Evolutionary conservation across 2,329 filamentous ascomycete genomes (phyloP).

Genomic region (Aureobasidium sp.): DNA sequence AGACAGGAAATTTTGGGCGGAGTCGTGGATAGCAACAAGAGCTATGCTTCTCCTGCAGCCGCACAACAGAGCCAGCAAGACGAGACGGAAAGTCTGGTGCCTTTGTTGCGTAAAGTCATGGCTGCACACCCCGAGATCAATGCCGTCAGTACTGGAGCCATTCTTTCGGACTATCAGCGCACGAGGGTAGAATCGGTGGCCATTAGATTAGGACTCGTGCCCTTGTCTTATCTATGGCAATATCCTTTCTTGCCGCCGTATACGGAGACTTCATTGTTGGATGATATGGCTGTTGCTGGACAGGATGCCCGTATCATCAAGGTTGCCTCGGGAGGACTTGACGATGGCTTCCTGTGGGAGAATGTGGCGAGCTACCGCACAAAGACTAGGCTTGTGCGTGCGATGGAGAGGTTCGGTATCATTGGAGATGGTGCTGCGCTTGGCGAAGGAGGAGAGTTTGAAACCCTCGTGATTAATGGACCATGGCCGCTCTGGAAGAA

Average conservation of each 20-base stretch:
- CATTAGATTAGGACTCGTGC: slow-evolving; percentile 69
- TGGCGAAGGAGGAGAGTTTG: slow-evolving; percentile 93
- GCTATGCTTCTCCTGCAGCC: slow-evolving; percentile 47
- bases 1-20: slow-evolving; percentile 66
- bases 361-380: slow-evolving; percentile 57
- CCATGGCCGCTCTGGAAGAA: slow-evolving; percentile 65
- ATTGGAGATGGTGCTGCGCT: slow-evolving; percentile 62
- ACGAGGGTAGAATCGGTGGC: slow-evolving; percentile 93
- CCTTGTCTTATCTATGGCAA: slow-evolving; percentile 88
- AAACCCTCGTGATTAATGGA: slow-evolving; percentile 82
- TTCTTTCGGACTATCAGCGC: slow-evolving; percentile 90
- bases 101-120: slow-evolving; percentile 63
- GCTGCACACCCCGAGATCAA: slow-evolving; percentile 69
- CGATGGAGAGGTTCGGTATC: slow-evolving; percentile 61
- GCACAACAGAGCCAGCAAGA: slow-evolving; percentile 40
- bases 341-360: slow-evolving; percentile 72
- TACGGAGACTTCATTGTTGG: slow-evolving; percentile 50
- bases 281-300: slow-evolving; percentile 71
- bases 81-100: slow-evolving; percentile 82
- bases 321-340: slow-evolving; percentile 82
- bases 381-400: slow-evolving; percentile 42
- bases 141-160: slow-evolving; percentile 83
- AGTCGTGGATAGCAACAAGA: slow-evolving; percentile 62
- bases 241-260: slow-evolving; percentile 64
- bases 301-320: slow-evolving; percentile 92